Percentiles rank a stretch among this genome's conserved stretches.
Evolutionary conservation across 495 filamentous ascomycete species (phyloP).

Genomic region (Cryomyces antarcticus): DNA sequence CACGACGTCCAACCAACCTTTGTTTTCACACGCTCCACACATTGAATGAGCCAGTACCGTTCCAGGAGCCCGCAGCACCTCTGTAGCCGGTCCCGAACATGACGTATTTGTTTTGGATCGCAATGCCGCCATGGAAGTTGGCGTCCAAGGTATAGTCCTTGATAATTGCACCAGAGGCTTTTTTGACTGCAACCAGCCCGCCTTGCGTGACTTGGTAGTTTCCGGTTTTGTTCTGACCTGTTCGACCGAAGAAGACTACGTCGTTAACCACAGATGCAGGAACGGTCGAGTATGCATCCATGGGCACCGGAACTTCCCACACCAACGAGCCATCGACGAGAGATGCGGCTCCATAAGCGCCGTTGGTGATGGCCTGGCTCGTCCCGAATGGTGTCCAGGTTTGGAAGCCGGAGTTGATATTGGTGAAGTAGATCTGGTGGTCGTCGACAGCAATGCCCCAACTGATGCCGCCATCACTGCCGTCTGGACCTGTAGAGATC

Average conservation of each 20-base stretch:
- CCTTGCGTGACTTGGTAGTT: neutral
- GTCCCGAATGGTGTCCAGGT: constrained; percentile 8
- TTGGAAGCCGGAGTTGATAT: constrained; percentile 8
- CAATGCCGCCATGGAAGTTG: neutral
- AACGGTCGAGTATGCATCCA: neutral
- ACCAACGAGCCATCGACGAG: neutral
- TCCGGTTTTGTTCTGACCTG: neutral
- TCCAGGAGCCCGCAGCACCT: too few relatives aligned
- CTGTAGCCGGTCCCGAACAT: neutral
- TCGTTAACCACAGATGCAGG: neutral
- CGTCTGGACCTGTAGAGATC: constrained; percentile 1
- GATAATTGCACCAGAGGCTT: neutral
- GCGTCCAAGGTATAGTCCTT: neutral
- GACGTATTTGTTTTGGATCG: neutral
- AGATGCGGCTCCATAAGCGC: constrained; percentile 14
- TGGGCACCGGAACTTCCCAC: constrained; percentile 1
- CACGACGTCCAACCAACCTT: too few relatives aligned
- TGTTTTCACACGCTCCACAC: too few relatives aligned
- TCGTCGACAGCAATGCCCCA: constrained; percentile 24
- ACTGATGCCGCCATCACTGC: constrained; percentile 13
- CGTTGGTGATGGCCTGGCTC: constrained; percentile 7
- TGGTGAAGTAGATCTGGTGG: constrained; percentile 17
- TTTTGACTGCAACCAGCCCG: neutral
- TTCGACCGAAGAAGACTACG: neutral
- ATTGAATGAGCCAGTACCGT: too few relatives aligned